Conservation (phyloP, 768 basidiomycete species). For the Boletus edulis region DNA sequence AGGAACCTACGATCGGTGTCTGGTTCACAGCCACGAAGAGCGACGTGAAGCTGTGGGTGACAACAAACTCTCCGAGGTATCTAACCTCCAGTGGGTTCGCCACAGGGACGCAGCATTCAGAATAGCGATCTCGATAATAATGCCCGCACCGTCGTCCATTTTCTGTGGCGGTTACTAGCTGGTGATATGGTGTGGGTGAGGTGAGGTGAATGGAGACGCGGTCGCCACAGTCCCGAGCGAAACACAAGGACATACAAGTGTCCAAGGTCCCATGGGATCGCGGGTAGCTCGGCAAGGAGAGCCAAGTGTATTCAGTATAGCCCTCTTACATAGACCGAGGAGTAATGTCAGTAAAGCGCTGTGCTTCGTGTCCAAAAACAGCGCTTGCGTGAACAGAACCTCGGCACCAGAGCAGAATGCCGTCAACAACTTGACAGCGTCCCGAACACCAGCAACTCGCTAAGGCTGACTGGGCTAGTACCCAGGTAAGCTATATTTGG, state of each 20-base stretch:
- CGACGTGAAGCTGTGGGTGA: not conserved
- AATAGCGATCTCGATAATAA: not conserved
- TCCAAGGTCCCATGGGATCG: not conserved
- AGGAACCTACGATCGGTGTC: not conserved
- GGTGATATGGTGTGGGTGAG: not conserved
- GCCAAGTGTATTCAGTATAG: not conserved
- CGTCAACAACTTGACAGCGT: not conserved
- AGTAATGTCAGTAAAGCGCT: not conserved
- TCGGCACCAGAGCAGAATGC: slow-evolving; percentile 11
- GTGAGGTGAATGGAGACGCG: not conserved
- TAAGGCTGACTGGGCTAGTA: not conserved
- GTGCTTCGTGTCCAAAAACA: not conserved
- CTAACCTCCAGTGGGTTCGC: not conserved
- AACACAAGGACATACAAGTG: not conserved
- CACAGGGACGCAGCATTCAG: too few relatives aligned
- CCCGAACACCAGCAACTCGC: not conserved
- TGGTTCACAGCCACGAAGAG: not conserved
- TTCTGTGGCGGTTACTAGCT: not conserved
- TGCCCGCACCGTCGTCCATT: not conserved
- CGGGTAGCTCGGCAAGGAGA: not conserved
- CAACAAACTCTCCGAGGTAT: too few relatives aligned
- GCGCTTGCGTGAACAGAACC: not conserved
- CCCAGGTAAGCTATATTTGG: not conserved
- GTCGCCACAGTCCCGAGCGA: not conserved
- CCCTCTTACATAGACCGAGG: not conserved